phyloP scores from a whole-genome alignment of 2,329 filamentous ascomycete species.

The Acephala macrosclerotiorum region DNA sequence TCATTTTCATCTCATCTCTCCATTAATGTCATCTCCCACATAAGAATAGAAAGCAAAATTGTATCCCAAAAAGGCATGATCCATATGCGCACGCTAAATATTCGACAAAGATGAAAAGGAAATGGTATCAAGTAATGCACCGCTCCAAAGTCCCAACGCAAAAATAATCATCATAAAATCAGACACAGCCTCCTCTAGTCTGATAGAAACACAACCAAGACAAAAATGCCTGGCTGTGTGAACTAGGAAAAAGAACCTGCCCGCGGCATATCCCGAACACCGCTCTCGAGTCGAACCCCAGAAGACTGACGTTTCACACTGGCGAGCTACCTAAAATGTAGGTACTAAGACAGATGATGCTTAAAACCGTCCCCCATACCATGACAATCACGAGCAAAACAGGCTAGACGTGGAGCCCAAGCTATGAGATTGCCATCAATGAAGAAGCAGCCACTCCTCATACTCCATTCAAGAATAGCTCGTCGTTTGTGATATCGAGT shows the following conservation, averaged over 20 bases:
- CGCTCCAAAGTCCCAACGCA: background rate
- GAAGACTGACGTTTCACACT: background rate
- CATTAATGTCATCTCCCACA: constrained; percentile 6
- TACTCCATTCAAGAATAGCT: background rate
- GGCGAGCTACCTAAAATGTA: background rate
- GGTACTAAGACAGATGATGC: background rate
- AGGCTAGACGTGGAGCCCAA: background rate
- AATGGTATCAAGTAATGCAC: constrained; percentile 15
- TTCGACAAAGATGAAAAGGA: constrained; percentile 17
- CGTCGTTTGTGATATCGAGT: background rate
- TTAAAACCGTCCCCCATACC: background rate
- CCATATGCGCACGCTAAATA: constrained; percentile 22
- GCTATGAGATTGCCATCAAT: background rate
- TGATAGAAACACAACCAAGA: constrained; percentile 1
- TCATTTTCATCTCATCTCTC: background rate
- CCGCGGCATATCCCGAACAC: background rate
- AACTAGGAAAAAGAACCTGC: background rate
- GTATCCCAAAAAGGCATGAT: constrained; percentile 23
- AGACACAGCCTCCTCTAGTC: background rate
- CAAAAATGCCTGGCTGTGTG: background rate
- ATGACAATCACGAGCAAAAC: background rate
- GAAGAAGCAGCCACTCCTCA: background rate
- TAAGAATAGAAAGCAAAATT: constrained; percentile 19
- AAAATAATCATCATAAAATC: constrained; percentile 12
- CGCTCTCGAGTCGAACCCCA: background rate